These are phyloP conservation scores for Ceratocystis diversiconidia DNA, from an alignment of 2,329 filamentous ascomycete genomes.

Conservation along the genomic window DNA sequence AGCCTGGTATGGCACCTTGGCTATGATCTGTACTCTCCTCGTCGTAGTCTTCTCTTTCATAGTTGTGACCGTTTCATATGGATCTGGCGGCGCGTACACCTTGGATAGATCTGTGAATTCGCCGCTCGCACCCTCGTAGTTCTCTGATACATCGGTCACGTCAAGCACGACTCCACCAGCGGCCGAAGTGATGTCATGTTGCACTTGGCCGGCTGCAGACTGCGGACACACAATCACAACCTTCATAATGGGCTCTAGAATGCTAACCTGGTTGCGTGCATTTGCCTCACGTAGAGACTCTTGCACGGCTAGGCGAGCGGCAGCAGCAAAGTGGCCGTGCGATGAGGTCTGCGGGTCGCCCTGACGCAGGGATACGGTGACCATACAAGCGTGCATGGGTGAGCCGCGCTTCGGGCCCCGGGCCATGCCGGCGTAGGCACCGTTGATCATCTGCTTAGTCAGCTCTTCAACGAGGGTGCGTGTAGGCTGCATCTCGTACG, in stretches of 20 bases:
- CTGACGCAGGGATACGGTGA: constrained; percentile 48
- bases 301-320: constrained; percentile 49
- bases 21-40: constrained; percentile 53
- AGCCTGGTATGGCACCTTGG: constrained; percentile 83
- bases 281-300: constrained; percentile 51
- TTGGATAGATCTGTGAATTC: constrained; percentile 50
- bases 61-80: constrained; percentile 51
- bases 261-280: constrained; percentile 36
- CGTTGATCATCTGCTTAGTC: constrained; percentile 55
- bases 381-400: constrained; percentile 61
- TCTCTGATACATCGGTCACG: constrained; percentile 40
- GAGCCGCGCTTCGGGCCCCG: constrained; percentile 70
- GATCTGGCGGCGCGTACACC: constrained; percentile 81
- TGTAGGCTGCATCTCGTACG: constrained; percentile 7
- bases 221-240: constrained; percentile 79
- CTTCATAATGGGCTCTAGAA: constrained; percentile 91
- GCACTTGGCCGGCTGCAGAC: constrained; percentile 61
- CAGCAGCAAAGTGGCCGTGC: constrained; percentile 52
- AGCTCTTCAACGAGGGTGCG: constrained; percentile 29
- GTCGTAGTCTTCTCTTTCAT: constrained; percentile 36
- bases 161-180: constrained; percentile 61
- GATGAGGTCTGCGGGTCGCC: constrained; percentile 48
- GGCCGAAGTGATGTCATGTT: constrained; percentile 64
- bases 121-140: constrained; percentile 19
- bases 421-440: constrained; percentile 68